Evolutionary conservation across 495 filamentous ascomycete species (phyloP).

Genomic region (Gamarada debralockiae): DNA sequence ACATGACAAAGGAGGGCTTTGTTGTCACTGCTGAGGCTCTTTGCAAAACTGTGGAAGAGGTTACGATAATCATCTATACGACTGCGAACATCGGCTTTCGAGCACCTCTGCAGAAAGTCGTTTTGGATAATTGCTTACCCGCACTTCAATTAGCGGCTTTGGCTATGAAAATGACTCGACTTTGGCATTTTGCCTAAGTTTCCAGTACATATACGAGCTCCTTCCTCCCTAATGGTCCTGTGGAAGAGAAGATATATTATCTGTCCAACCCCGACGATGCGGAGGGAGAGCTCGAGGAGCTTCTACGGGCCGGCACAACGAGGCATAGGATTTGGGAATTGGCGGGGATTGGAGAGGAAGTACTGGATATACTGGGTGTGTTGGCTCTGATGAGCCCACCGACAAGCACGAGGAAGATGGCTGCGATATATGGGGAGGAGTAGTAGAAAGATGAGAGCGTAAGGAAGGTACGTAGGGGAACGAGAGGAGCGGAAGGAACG

Average conservation of each 20-base stretch:
- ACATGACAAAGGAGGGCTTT: slow-evolving; percentile 14
- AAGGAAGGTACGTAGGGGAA: too few relatives aligned
- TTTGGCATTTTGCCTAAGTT: slow-evolving; percentile 15
- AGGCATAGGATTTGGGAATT: too few relatives aligned
- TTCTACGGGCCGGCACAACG: too few relatives aligned
- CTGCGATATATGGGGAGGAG: too few relatives aligned
- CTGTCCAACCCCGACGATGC: neutral
- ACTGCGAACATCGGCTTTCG: slow-evolving; percentile 18
- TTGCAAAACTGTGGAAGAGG: neutral
- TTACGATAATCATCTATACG: slow-evolving; percentile 12
- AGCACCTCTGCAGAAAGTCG: slow-evolving; percentile 1
- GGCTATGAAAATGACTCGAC: slow-evolving; percentile 3
- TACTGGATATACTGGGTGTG: too few relatives aligned
- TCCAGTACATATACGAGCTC: slow-evolving; percentile 9
- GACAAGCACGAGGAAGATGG: too few relatives aligned
- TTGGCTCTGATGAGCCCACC: too few relatives aligned
- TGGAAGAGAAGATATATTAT: slow-evolving; percentile 15
- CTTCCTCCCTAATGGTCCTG: slow-evolving; percentile 1
- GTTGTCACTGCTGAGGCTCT: slow-evolving; percentile 4
- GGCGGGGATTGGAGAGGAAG: too few relatives aligned
- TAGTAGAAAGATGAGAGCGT: too few relatives aligned
- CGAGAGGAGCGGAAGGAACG: too few relatives aligned
- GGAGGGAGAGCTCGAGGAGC: slow-evolving; percentile 5
- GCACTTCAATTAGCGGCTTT: slow-evolving; percentile 5
- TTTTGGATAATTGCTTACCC: slow-evolving; percentile 14